phyloP scores from a whole-genome alignment of 495 filamentous ascomycete genomes.

The Letharia lupina region DNA sequence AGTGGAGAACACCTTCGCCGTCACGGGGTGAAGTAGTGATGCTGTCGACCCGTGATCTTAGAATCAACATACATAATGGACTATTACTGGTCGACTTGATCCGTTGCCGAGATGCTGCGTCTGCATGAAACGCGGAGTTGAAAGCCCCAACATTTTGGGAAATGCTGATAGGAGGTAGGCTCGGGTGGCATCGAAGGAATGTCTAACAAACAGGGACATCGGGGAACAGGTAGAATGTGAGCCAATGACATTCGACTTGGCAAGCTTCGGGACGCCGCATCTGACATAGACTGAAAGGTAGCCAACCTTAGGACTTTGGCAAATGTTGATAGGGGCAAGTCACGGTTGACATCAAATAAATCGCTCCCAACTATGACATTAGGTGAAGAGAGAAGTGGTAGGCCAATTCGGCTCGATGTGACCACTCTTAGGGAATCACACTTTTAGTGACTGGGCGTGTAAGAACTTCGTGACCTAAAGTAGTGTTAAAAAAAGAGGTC shows the following conservation, averaged over 20 bases:
- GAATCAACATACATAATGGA: not conserved
- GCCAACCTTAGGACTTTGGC: not conserved
- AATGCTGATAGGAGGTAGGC: not conserved
- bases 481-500: not conserved
- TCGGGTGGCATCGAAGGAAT: not conserved
- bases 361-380: not conserved
- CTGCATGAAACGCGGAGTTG: not conserved
- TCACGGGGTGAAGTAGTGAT: not conserved
- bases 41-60: not conserved
- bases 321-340: too few species aligned
- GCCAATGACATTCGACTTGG: not conserved
- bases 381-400: not conserved
- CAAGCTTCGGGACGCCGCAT: not conserved
- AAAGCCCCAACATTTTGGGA: not conserved
- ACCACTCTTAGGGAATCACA: not conserved
- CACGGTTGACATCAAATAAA: too few species aligned
- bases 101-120: not conserved
- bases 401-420: not conserved
- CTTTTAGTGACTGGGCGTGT: not conserved
- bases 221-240: not conserved
- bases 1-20: not conserved
- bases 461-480: not conserved
- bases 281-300: not conserved
- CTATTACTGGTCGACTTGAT: not conserved
- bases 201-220: not conserved